These are phyloP conservation scores for Aphanomyces euteiches DNA, from an alignment of 352 stramenopile genomes.

Conservation along the genomic window DNA sequence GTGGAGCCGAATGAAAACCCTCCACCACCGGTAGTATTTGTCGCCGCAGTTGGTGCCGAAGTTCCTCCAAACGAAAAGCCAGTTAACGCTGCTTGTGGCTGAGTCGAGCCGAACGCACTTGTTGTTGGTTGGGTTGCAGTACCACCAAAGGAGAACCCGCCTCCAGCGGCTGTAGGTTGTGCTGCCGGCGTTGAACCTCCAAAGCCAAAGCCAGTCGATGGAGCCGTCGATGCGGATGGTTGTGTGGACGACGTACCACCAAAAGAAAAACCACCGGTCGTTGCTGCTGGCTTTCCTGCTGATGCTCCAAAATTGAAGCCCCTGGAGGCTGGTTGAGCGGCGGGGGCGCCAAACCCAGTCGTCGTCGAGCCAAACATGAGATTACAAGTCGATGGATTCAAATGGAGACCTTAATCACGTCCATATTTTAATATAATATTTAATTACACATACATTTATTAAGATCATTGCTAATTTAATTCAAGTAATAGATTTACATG, in stretches of 20 bases:
- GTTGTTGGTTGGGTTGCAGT: not conserved
- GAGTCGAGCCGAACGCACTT: conserved; percentile 1
- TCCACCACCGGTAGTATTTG: too few relatives aligned
- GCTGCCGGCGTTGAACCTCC: conserved; percentile 33
- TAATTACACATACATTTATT: too few relatives aligned
- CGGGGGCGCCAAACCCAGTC: conserved; percentile 40
- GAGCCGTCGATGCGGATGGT: conserved; percentile 8
- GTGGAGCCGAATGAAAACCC: conserved; percentile 13
- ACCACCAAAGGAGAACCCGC: conserved; percentile 7
- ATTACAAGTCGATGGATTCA: conserved; percentile 13
- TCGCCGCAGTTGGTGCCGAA: not conserved
- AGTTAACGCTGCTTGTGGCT: conserved; percentile 15
- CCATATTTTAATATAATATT: too few relatives aligned
- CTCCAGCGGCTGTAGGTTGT: not conserved
- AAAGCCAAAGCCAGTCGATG: conserved; percentile 41
- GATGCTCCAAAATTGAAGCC: conserved; percentile 1
- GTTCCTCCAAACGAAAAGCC: conserved; percentile 20
- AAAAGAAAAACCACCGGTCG: conserved; percentile 35
- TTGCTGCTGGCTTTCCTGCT: not conserved
- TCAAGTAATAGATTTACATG: too few relatives aligned
- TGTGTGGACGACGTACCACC: conserved; percentile 28
- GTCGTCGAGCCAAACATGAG: conserved; percentile 55
- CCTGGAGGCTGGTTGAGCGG: conserved; percentile 17
- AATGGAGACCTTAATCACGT: conserved; percentile 5
- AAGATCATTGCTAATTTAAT: too few relatives aligned